Evolutionary conservation across 2,329 filamentous ascomycete genomes (phyloP).

Genomic region (Juglanconis oblonga): DNA sequence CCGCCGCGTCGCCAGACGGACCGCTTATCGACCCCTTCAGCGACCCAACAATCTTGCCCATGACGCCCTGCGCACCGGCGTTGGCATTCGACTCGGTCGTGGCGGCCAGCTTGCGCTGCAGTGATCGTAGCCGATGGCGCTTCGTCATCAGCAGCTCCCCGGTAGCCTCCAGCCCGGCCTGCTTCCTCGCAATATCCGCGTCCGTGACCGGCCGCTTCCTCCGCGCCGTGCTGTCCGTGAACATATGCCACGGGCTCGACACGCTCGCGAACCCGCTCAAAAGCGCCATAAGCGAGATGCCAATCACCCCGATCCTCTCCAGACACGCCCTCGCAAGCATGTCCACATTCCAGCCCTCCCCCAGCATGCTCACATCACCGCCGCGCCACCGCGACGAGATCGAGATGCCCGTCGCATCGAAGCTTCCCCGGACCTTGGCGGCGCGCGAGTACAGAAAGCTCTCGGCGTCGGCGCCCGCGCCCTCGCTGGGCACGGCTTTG

Average conservation of each 20-base stretch:
- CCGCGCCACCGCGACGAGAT: constrained; percentile 23
- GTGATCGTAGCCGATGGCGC: constrained; percentile 64
- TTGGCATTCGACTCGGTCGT: constrained; percentile 16
- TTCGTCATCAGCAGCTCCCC: constrained; percentile 77
- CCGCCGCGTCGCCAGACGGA: constrained; percentile 52
- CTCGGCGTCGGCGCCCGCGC: constrained; percentile 14
- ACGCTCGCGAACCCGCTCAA: constrained; percentile 90
- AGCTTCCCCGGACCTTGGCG: constrained; percentile 22
- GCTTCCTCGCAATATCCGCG: constrained; percentile 71
- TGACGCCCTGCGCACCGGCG: constrained; percentile 53
- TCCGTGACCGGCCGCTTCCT: constrained; percentile 63
- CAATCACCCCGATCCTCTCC: constrained; percentile 76
- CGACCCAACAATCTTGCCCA: constrained; percentile 71
- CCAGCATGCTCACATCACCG: constrained; percentile 15
- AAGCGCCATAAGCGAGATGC: constrained; percentile 81
- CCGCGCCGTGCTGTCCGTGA: constrained; percentile 57
- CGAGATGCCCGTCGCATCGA: constrained; percentile 31
- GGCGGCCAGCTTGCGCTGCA: constrained; percentile 59
- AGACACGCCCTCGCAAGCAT: constrained; percentile 53
- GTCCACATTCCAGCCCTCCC: constrained; percentile 22
- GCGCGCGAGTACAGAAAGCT: constrained; percentile 23
- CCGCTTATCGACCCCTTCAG: constrained; percentile 57
- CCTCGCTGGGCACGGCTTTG: constrained; percentile 50
- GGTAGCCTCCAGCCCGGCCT: constrained; percentile 74
- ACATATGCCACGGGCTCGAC: constrained; percentile 81